phyloP scores from a whole-genome alignment of 495 filamentous ascomycete species.

The Penicillium roqueforti region DNA sequence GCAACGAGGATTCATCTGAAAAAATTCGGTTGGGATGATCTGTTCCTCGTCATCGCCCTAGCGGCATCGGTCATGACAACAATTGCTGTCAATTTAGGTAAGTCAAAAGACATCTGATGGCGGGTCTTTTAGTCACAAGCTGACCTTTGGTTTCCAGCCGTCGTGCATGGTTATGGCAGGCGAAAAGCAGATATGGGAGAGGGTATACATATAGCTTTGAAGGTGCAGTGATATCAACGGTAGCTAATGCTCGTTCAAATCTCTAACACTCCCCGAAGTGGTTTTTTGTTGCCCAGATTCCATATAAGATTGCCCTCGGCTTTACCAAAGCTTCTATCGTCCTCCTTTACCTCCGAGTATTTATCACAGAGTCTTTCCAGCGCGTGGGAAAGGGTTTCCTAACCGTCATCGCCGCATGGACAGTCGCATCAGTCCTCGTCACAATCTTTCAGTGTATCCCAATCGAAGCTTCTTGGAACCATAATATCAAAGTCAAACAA shows the following conservation, averaged over 20 bases:
- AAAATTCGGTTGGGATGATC: slow-evolving; percentile 8
- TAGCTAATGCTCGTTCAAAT: neutral
- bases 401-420: slow-evolving; percentile 18
- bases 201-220: slow-evolving; percentile 1
- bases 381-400: slow-evolving; percentile 16
- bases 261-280: slow-evolving; percentile 8
- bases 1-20: neutral
- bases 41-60: slow-evolving; percentile 6
- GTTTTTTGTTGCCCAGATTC: slow-evolving; percentile 17
- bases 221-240: neutral
- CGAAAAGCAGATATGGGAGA: slow-evolving; percentile 8
- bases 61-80: slow-evolving; percentile 2
- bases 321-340: slow-evolving; percentile 19
- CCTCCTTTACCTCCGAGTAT: slow-evolving; percentile 22
- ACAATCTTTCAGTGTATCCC: slow-evolving; percentile 28
- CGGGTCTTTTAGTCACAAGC: too few relatives aligned
- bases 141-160: neutral
- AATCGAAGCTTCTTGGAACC: slow-evolving; percentile 26
- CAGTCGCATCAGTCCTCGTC: slow-evolving; percentile 16
- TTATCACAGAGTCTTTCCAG: slow-evolving; percentile 18
- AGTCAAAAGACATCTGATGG: too few relatives aligned
- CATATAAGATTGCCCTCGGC: slow-evolving; percentile 17
- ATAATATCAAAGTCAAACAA: slow-evolving; percentile 9
- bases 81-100: neutral
- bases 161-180: slow-evolving; percentile 7